Conservation (phyloP, 345 rosid genomes). For the Pelargonium nanum region DNA sequence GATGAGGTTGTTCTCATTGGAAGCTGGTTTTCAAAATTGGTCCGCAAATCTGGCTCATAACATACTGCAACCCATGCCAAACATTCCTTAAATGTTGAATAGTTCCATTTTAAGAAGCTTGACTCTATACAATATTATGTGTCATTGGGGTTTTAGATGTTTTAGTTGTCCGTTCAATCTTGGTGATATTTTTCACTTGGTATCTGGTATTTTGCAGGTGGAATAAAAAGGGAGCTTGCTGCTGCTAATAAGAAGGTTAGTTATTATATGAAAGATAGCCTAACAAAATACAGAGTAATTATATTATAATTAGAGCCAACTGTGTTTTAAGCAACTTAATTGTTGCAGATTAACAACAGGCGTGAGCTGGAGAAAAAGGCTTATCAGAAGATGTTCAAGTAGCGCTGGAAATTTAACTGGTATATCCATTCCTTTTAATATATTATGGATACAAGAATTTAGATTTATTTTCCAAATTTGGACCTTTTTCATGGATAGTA, state of each 20-base stretch:
- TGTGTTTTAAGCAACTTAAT: slow-evolving; percentile 3
- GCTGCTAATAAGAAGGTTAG: slow-evolving; percentile 77
- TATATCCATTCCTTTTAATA: neutral
- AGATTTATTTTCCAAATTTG: too few relatives aligned
- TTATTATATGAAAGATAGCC: slow-evolving; percentile 1
- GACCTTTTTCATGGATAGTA: too few relatives aligned
- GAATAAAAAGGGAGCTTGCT: slow-evolving; percentile 70
- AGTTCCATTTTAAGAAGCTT: too few relatives aligned
- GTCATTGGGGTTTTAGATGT: neutral
- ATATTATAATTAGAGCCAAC: neutral
- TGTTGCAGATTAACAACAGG: slow-evolving; percentile 54
- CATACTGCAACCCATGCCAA: too few relatives aligned
- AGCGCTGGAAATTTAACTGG: neutral
- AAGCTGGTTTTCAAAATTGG: too few relatives aligned
- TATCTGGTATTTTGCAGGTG: slow-evolving; percentile 41
- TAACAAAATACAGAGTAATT: neutral
- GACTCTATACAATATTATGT: neutral
- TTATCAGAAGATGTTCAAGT: slow-evolving; percentile 67
- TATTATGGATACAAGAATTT: neutral
- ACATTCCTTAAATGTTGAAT: too few relatives aligned
- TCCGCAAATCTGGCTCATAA: too few relatives aligned
- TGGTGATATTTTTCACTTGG: neutral
- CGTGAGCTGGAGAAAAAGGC: slow-evolving; percentile 56
- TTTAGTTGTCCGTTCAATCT: neutral
- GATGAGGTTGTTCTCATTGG: too few relatives aligned